A percentile compares a stretch with the other conserved stretches of the same genome.
These are phyloP conservation scores for Takakia lepidozioides DNA, from an alignment of 225 moss, liverwort and hornwort species.

Conservation along the genomic window DNA sequence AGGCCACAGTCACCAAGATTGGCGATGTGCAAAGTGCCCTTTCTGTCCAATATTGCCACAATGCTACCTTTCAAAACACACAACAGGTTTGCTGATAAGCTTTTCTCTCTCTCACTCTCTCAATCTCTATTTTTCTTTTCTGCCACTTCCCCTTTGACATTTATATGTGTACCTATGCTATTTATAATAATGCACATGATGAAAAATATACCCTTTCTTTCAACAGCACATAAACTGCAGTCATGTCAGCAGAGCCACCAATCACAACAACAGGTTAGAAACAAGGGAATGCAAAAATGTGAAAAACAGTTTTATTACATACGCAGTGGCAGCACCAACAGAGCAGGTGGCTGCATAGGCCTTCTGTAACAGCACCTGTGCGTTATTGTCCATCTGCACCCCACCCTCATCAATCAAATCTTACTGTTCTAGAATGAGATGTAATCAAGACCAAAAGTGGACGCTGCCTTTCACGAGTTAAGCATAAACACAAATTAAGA, in stretches of 20 bases:
- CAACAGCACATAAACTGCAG: neutral
- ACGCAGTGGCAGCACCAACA: conserved; percentile 91
- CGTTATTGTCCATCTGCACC: conserved; percentile 63
- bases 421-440: neutral
- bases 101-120: neutral
- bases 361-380: conserved; percentile 56
- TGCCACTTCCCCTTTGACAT: too few relatives aligned
- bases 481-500: too few relatives aligned
- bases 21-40: conserved; percentile 75
- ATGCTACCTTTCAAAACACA: conserved; percentile 58
- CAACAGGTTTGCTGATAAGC: neutral
- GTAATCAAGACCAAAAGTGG: neutral
- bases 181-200: too few relatives aligned
- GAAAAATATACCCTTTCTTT: neutral
- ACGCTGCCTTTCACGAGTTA: neutral
- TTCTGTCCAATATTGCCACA: conserved; percentile 76
- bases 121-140: too few relatives aligned
- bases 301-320: too few relatives aligned
- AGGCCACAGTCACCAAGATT: conserved; percentile 97
- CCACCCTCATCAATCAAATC: neutral
- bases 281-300: too few relatives aligned
- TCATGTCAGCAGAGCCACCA: neutral
- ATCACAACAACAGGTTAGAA: too few relatives aligned
- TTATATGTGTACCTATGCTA: too few relatives aligned
- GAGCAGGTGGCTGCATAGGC: conserved; percentile 76